Evolutionary conservation across 371 early-diverging fungal species (phyloP).

Genomic region (Syncephalastrum sp.): DNA sequence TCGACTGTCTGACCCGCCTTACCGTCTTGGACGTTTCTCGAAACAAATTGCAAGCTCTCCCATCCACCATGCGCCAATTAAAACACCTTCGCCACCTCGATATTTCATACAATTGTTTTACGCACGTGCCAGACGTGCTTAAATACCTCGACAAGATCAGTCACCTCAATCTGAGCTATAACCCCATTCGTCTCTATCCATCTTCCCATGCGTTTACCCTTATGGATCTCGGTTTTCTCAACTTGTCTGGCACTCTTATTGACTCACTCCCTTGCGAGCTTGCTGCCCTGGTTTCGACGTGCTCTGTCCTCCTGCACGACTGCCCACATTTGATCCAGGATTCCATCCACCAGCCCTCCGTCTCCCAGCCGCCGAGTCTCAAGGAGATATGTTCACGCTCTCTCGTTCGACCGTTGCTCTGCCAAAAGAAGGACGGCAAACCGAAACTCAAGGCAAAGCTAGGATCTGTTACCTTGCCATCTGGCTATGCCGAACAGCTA

Average conservation of each 20-base stretch:
- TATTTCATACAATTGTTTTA: constrained; percentile 30
- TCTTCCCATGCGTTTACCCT: constrained; percentile 9
- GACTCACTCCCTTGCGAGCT: constrained; percentile 33
- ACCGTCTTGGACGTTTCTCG: constrained; percentile 43
- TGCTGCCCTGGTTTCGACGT: constrained; percentile 8
- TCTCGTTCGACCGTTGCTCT: not conserved
- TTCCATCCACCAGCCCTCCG: not conserved
- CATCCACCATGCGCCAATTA: constrained; percentile 27
- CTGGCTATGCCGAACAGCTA: not conserved
- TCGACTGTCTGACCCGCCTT: constrained; percentile 27
- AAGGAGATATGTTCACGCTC: constrained; percentile 19
- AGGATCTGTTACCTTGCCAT: no score
- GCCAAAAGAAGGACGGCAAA: not conserved
- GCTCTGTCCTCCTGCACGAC: constrained; percentile 6
- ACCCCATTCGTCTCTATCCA: constrained; percentile 31
- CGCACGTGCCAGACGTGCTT: constrained; percentile 15
- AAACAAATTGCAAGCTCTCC: constrained; percentile 36
- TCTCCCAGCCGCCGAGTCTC: constrained; percentile 22
- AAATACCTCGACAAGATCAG: constrained; percentile 21
- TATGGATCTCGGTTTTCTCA: constrained; percentile 32
- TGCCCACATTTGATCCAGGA: constrained; percentile 1
- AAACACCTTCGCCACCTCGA: constrained; percentile 35
- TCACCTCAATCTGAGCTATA: constrained; percentile 52
- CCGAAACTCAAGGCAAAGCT: constrained; percentile 1
- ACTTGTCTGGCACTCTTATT: constrained; percentile 31